Percentiles rank a stretch among this genome's conserved stretches.
Conservation (phyloP, 2,329 filamentous ascomycete species). For the Pseudocercospora crystallina region DNA sequence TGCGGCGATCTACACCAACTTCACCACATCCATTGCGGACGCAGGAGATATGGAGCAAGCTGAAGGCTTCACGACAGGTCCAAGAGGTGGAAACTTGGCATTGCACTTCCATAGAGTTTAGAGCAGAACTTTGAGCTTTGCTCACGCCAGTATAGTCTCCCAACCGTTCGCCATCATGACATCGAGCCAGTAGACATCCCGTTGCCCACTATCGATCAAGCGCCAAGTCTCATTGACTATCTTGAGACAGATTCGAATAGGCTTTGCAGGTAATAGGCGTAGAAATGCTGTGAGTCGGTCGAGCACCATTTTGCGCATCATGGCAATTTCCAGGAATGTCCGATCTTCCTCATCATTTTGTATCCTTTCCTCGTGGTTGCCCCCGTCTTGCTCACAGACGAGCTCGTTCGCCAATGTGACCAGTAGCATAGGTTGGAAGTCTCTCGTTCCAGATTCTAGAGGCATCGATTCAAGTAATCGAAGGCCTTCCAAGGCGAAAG, state of each 20-base stretch:
- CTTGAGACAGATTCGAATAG: conserved; percentile 50
- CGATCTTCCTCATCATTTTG: conserved; percentile 5
- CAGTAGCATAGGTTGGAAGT: conserved; percentile 55
- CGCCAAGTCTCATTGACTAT: conserved; percentile 56
- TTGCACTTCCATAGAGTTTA: conserved; percentile 2
- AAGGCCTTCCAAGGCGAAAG: conserved; percentile 54
- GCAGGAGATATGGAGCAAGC: conserved; percentile 40
- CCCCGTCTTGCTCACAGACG: conserved; percentile 11
- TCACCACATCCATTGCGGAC: conserved; percentile 41
- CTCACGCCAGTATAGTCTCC: conserved; percentile 56
- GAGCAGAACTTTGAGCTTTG: not conserved
- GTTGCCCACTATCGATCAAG: conserved; percentile 48
- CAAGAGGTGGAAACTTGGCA: conserved; percentile 28
- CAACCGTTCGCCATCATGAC: conserved; percentile 59
- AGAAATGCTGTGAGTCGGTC: conserved; percentile 19
- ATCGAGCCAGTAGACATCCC: conserved; percentile 57
- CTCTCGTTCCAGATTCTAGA: conserved; percentile 54
- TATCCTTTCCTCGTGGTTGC: not conserved
- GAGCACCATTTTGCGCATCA: conserved; percentile 23
- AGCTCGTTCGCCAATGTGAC: conserved; percentile 39
- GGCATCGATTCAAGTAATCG: conserved; percentile 52
- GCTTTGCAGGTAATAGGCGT: conserved; percentile 49
- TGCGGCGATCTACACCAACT: conserved; percentile 68
- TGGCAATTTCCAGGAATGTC: conserved; percentile 18
- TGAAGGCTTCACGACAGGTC: conserved; percentile 46